Percentiles rank a stretch among this genome's conserved stretches.
phyloP scores from a whole-genome alignment of 371 early-diverging fungal species.

The Syncephalastrum sp. region DNA sequence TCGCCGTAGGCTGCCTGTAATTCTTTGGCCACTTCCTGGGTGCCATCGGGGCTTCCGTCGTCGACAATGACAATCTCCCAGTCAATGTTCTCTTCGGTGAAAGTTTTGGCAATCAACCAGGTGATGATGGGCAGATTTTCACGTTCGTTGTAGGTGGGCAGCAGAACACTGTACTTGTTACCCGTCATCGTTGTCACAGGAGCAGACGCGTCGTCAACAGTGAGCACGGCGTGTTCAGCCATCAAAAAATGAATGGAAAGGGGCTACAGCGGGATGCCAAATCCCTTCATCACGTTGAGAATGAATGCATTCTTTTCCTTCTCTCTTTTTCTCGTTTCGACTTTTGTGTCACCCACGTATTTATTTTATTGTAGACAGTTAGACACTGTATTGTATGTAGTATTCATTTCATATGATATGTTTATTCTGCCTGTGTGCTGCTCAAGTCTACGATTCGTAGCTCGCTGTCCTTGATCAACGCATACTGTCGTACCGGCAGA shows the following conservation, averaged over 20 bases:
- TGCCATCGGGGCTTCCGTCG: constrained; percentile 99
- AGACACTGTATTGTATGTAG: too few species aligned
- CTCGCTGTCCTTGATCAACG: constrained; percentile 39
- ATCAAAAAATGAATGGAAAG: constrained; percentile 7
- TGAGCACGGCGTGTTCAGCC: constrained; percentile 41
- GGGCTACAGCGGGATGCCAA: too few species aligned
- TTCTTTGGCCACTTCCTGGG: constrained; percentile 90
- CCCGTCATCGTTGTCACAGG: constrained; percentile 26
- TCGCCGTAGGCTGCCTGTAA: constrained; percentile 86
- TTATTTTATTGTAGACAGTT: too few species aligned
- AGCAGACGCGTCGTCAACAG: constrained; percentile 25
- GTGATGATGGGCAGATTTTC: constrained; percentile 95
- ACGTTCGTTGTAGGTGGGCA: constrained; percentile 99
- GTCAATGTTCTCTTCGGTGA: constrained; percentile 78
- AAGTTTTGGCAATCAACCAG: constrained; percentile 87
- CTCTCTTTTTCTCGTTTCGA: too few species aligned
- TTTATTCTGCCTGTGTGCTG: too few species aligned
- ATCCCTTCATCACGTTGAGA: too few species aligned
- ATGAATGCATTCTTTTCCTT: too few species aligned
- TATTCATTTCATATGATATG: too few species aligned
- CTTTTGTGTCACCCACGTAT: too few species aligned
- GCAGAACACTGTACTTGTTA: constrained; percentile 84
- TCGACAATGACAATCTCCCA: constrained; percentile 98
- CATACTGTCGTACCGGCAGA: constrained; percentile 35
- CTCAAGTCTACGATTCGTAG: constrained; percentile 27